Evolutionary conservation across 257 asterid genomes (phyloP).

Genomic region (Nicotiana tabacum): DNA sequence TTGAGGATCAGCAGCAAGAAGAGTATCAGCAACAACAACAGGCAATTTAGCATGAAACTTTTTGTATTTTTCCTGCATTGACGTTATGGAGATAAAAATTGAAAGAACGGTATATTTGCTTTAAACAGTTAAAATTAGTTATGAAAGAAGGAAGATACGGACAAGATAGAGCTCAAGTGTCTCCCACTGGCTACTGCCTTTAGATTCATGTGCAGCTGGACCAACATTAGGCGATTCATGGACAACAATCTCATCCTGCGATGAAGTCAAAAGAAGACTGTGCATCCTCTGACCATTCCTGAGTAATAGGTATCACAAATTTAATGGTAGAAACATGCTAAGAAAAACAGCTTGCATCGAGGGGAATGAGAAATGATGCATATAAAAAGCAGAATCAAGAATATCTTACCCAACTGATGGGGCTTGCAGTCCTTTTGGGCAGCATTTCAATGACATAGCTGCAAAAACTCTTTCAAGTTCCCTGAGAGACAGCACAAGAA

Average conservation of each 20-base stretch:
- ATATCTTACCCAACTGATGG: constrained; percentile 42
- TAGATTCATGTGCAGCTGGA: constrained; percentile 35
- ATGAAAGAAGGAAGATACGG: constrained; percentile 26
- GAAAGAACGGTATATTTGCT: background rate
- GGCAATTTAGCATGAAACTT: constrained; percentile 79
- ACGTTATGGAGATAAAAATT: background rate
- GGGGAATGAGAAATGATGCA: background rate
- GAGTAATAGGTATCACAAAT: constrained; percentile 23
- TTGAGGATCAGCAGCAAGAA: constrained; percentile 89
- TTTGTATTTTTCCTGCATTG: constrained; percentile 75
- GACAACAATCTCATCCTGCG: constrained; percentile 45
- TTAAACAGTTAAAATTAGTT: background rate
- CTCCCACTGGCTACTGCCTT: constrained; percentile 75
- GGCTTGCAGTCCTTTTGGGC: constrained; percentile 45
- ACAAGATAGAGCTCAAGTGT: constrained; percentile 90
- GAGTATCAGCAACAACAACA: constrained; percentile 78
- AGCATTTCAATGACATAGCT: constrained; percentile 79
- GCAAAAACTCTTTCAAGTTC: constrained; percentile 81
- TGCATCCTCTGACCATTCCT: constrained; percentile 60
- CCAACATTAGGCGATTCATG: constrained; percentile 47
- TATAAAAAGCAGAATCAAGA: constrained; percentile 3
- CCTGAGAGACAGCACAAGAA: constrained; percentile 38
- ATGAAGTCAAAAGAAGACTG: constrained; percentile 68
- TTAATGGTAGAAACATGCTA: background rate
- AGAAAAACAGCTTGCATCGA: constrained; percentile 2